Base-by-base conservation (phyloP, 352 stramenopile genomes). In the Globisporangium sylvaticum region DNA sequence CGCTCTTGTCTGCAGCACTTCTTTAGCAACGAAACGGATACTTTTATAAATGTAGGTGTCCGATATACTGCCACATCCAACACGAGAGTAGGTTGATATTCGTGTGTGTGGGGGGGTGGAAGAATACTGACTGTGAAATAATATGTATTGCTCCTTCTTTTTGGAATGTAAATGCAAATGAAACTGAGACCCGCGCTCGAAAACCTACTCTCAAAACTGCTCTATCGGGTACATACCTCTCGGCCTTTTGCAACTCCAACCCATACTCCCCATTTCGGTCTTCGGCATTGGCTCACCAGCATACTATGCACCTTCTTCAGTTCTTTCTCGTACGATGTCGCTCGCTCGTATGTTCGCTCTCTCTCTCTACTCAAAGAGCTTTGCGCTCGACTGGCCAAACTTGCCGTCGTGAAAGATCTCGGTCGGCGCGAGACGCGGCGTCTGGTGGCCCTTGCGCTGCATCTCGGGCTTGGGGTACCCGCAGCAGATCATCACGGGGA, bases 391-490 rank as follows among this genome's bases (percentile, higher is more conserved):
- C 15, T 80, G 55, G 48, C 89, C 89, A 66, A 94, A 95, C 64
- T 91, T 93, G 61, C 86, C 87, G 67, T 92, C 81, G 42, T 94
- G 95, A 66, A 96, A 95, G 20, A 96, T 63, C 57, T 94, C 78
- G 7, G 76, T 83, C 9, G 77, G 82, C 18, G 78, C 53, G 15
- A 96, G 72, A 8, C 88, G 80, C 50, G 67, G 76, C 7, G 82
- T 87, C 1, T 50, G 55, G 53, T 56, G 39, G 39, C 5, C 48
- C 1, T 60, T 48, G 34, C 71, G 68, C 22, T 54, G 31, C 9
- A 22, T 64, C n/a, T 42, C 64, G 15, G 64, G 56, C 37, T 78
- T 77, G 7, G 84, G 67, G 62, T 92, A 90, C 4, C 88, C 88
- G 8, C 87, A 83, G 42, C 76, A 75, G 27, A 96, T 72, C 52